Evolutionary conservation across 805 yeast species (phyloP), one percentile per base, ranked within the genome.

Genomic region (Saccharomycopsis fodiens): DNA sequence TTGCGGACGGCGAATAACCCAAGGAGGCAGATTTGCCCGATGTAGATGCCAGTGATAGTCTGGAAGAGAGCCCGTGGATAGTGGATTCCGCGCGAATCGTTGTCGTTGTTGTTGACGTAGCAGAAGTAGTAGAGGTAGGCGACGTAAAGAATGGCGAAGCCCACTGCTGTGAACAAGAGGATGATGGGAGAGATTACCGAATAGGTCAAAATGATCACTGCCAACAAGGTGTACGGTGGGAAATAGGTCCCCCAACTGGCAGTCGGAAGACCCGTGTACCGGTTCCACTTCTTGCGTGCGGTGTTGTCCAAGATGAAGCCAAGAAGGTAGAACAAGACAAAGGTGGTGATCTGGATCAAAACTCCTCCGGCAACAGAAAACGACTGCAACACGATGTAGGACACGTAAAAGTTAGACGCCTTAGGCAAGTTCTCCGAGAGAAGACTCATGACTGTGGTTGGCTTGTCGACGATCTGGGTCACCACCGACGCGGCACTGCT

Each of bases 51-150:
- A 32, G 81, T 80, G 60, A 91, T 73, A 1, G 94, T 82, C 66
- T 91, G 97, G 68, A 79, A 84, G 43, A 91, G 63, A 2, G 97
- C 96, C 51, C 86, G 76, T 51, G 96, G 93, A 60, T 88, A 93
- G 66, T 82, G 81, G 41, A 72, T 66, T 44, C 98, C 98, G 58
- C 91, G 73, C 16, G 79, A 67, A 57, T 89, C 95, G 16, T 85
- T 69, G 16, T 79, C 68, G 55, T 82, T 87, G 52, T 68, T 73
- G 20, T 42, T 47, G 22, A 84, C 81, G 64, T 85, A 91, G 22
- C 81, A 72, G 55, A 85, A 67, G 63, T 82, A 88, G 72, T 91
- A 82, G 56, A 82, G 62, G 66, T 76, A 86, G 1, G 95, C 87
- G 53, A 89, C 61, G 69, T 82, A 91, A 21, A 87, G 61, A 49